Evolutionary conservation across 306 rosid species (phyloP), one percentile per base, ranked within the genome.

Genomic region (Mucuna pruriens): DNA sequence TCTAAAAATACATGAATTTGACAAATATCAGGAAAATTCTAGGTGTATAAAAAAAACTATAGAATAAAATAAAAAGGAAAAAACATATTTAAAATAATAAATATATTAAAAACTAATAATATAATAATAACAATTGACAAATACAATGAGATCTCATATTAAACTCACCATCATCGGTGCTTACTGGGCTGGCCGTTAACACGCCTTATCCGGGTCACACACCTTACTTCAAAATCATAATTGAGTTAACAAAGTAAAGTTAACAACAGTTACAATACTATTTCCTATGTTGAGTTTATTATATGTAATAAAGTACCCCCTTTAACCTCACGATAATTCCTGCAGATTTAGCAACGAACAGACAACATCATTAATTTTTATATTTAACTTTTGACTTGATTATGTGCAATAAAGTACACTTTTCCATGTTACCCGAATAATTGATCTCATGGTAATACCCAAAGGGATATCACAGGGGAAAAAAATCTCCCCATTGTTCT

Each of bases 371-470:
- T n/a, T 58, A 39, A 19, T 4, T 36, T 16, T 36, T 3, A 36
- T 29, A 78, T 17, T 29, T 66, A 36, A 38, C 31, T 65, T 22
- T 52, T 38, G 4, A 63, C 81, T 48, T 48, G 74, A 77, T 48
- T 33, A 9, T 45, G 55, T 48, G 63, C 19, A 31, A 4, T 77
- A 33, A 46, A 46, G 55, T 64, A 77, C 74, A 63, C n/a, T 46
- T 17, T 76, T 44, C 38, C 4, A 1, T 10, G 2, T 23, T 26
- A 25, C 1, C 38, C 29, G 17, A 52, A 52, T 51, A 20, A 52
- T 8, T 54, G 19, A 19, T 70, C 65, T 33, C 57, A 4, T 26
- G 60, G 10, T 4, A 25, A 25, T 48, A 48, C 42, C 76, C 61
- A 29, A 11, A 12, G 42, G n/a, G 26, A 3, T 17, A 71, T 31